These are phyloP conservation scores for Neopestalotiopsis sp. DNA, from an alignment of 2,329 filamentous ascomycete species.

Conservation along the genomic window DNA sequence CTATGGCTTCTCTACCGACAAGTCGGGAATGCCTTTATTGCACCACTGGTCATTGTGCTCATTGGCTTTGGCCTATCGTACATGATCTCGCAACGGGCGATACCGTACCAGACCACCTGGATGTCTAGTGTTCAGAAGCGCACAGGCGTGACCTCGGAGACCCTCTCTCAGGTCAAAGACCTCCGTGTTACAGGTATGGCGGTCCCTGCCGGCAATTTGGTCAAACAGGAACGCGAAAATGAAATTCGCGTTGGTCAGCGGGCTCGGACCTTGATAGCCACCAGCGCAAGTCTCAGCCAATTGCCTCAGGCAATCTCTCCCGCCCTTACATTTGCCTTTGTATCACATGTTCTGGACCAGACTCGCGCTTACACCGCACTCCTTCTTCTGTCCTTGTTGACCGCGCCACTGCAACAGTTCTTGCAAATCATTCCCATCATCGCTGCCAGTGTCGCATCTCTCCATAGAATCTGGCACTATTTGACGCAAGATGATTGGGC, in stretches of 20 bases:
- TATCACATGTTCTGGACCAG: not conserved
- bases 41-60: conserved; percentile 24
- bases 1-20: conserved; percentile 13
- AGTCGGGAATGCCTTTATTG: conserved; percentile 18
- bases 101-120: conserved; percentile 26
- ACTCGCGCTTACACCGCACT: conserved; percentile 12
- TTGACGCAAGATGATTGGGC: not conserved
- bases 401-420: not conserved
- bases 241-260: conserved; percentile 36
- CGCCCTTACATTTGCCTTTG: conserved; percentile 9
- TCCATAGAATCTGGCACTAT: conserved; percentile 8
- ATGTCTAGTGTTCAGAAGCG: conserved; percentile 29
- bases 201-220: conserved; percentile 30
- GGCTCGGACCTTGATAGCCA: conserved; percentile 28
- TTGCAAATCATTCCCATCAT: conserved; percentile 10
- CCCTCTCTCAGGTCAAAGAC: conserved; percentile 42
- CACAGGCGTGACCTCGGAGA: conserved; percentile 30
- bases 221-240: conserved; percentile 39
- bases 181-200: conserved; percentile 44
- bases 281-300: not conserved
- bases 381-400: not conserved
- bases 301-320: conserved; percentile 1
- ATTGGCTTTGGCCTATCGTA: not conserved
- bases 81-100: conserved; percentile 13
- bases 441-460: not conserved